A percentile compares a stretch with the other conserved stretches of the same genome.
phyloP scores from a whole-genome alignment of 2,329 filamentous ascomycete species.

The Neopestalotiopsis sp. region DNA sequence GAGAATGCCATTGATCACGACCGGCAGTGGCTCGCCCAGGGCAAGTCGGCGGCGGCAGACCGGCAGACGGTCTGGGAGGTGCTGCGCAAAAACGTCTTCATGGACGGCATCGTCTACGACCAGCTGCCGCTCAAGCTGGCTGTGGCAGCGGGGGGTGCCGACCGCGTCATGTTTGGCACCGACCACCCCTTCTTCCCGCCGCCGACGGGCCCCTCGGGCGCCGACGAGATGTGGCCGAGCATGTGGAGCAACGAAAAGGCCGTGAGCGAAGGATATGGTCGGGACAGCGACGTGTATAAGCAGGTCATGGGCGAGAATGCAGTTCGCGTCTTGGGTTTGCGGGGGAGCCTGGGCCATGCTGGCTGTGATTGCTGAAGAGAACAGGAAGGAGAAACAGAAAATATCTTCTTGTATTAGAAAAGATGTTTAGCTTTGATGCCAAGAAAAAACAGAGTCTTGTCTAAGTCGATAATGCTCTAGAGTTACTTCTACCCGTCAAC shows the following conservation, averaged over 20 bases:
- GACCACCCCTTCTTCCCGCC: slow-evolving; percentile 87
- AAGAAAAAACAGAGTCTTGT: neutral
- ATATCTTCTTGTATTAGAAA: neutral
- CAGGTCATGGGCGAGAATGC: slow-evolving; percentile 38
- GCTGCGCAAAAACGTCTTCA: slow-evolving; percentile 75
- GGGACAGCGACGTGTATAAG: slow-evolving; percentile 28
- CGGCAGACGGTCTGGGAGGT: slow-evolving; percentile 60
- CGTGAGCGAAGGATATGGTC: slow-evolving; percentile 32
- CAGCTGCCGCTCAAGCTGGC: slow-evolving; percentile 75
- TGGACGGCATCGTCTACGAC: slow-evolving; percentile 86
- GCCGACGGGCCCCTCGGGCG: slow-evolving; percentile 62
- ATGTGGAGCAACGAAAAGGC: slow-evolving; percentile 59
- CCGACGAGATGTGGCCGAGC: slow-evolving; percentile 66
- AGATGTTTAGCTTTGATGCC: neutral
- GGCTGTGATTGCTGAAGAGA: neutral
- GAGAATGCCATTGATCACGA: slow-evolving; percentile 88
- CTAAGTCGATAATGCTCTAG: neutral
- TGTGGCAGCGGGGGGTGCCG: slow-evolving; percentile 68
- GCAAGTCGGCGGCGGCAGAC: slow-evolving; percentile 51
- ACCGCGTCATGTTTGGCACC: slow-evolving; percentile 80
- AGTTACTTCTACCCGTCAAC: neutral
- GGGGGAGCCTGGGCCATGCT: slow-evolving; percentile 19
- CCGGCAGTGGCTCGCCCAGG: slow-evolving; percentile 70
- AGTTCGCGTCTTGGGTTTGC: slow-evolving; percentile 29
- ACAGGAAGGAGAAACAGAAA: neutral